Evolutionary conservation across 1,284 basidiomycete species (phyloP), one percentile per base, ranked within the genome.

Genomic region (Heterobasidion occidentale): DNA sequence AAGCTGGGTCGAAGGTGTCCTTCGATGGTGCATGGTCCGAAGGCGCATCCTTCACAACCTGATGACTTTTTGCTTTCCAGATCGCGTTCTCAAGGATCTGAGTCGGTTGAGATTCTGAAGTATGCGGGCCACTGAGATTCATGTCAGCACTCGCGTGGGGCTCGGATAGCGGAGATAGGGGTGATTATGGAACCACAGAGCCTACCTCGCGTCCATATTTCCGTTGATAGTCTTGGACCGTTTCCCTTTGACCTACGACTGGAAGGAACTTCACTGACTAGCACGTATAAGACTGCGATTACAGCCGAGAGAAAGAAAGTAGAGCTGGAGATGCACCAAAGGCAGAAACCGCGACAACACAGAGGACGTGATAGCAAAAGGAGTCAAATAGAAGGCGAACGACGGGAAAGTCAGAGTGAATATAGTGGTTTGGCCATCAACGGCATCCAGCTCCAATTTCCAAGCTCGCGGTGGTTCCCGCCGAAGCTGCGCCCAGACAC

Each of bases 71-170:
- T 19, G 19, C 19, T 19, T 19, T 19, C 19, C 19, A 19, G 19
- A 19, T 19, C 19, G 19, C 19, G 49, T 71, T 70, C 52, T 69
- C 62, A 34, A 78, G 62, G 33, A 77, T 58, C 57, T 77, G 73
- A 7, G 74, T 75, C 8, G 75, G 70, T 61, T 78, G 77, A 6
- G 74, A 74, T 57, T 75, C 73, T 12, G 42, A n/a, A 38, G 34
- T 51, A 48, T 52, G 50, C 1, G n/a, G 14, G 34, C 34, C 50
- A 20, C 36, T 53, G n/a, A 15, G 33, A 53, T 15, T 38, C 8
- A 12, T 17, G 36, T 45, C 33, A 42, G 15, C 38, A 42, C 9
- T 42, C 15, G 38, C 38, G 38, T 42, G 19, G 19, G 19, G 19
- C 19, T 19, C 2, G 19, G 19, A 19, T 2, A 19, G 19, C 19